Base-by-base conservation (phyloP, 495 filamentous ascomycete genomes). In the Penicillium cosmopolitanum region DNA sequence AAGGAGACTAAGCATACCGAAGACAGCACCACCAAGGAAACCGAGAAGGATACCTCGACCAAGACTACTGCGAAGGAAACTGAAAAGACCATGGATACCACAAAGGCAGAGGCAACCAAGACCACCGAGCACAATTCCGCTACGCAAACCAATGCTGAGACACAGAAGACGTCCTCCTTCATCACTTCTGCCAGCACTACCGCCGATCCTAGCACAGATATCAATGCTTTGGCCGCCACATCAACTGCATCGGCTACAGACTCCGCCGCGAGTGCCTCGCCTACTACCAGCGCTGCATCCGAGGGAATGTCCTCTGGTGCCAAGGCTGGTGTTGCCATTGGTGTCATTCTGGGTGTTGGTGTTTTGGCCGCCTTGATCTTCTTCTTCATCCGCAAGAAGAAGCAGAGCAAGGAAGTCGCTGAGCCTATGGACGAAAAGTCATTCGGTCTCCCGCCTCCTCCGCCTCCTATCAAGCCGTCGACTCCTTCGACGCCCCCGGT, bases 301-400 rank as follows among this genome's bases (percentile, higher is more conserved):
- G 31, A 35, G 4, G 61, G 66, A 12, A 60, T 71, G 42, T 66
- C 63, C 6, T 51, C 58, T 33, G 90, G 86, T 40, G 88, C 87
- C 40, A 94, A 90, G 66, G 93, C 92, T 23, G 96, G 96, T 54
- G 78, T 97, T 51, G 88, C 87, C 4, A 87, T 96, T 68, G 93
- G 92, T 61, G 83, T 92, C 44, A 66, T 91, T 40, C 63, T 92
- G 3, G 83, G 82, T 11, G 72, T 96, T 33, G 79, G 87, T 36
- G 66, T 89, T 13, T 60, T 91, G 42, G 70, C 87, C 13, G 84
- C 72, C 19, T 50, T 91, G 21, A 72, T 88, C 23, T 79, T 93
- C 55, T 84, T 91, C 66, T 82, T 90, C 62, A 78, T 85, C 50
- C 81, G 81, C 59, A 86, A 92, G 73, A 90, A 80, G 69, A 44